These are phyloP conservation scores for Durusdinium trenchii DNA, from an alignment of 73 alveolate species.

Conservation along the genomic window DNA sequence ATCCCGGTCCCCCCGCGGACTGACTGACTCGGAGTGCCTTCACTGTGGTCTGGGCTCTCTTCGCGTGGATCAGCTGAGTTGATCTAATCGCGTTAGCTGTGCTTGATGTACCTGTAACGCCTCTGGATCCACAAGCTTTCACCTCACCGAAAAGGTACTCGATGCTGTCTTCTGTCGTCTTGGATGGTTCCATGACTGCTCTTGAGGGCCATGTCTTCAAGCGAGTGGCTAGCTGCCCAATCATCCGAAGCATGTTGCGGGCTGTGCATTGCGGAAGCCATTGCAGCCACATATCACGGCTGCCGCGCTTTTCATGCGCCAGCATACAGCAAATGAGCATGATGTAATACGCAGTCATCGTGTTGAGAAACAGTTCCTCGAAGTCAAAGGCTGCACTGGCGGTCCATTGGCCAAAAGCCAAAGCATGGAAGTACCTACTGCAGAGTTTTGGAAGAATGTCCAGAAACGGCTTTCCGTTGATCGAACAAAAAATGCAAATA, in stretches of 20 bases:
- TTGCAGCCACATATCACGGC: neutral
- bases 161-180: neutral
- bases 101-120: neutral
- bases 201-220: neutral
- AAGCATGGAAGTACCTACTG: slow-evolving; percentile 2
- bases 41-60: neutral
- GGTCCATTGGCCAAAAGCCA: neutral
- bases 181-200: neutral
- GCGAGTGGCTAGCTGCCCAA: neutral
- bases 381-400: neutral
- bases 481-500: too few species aligned
- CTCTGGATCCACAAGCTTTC: neutral
- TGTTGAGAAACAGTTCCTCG: neutral
- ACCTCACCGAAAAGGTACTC: neutral
- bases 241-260: neutral
- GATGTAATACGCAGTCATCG: neutral
- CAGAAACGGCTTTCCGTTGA: too few species aligned
- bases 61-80: neutral
- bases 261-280: neutral
- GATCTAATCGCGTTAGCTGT: neutral
- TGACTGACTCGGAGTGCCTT: neutral
- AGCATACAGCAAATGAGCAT: neutral
- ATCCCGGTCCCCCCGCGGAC: too few species aligned
- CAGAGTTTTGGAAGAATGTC: too few species aligned
- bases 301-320: neutral